phyloP scores from a whole-genome alignment of 768 basidiomycete species.

The Lactarius indigo region DNA sequence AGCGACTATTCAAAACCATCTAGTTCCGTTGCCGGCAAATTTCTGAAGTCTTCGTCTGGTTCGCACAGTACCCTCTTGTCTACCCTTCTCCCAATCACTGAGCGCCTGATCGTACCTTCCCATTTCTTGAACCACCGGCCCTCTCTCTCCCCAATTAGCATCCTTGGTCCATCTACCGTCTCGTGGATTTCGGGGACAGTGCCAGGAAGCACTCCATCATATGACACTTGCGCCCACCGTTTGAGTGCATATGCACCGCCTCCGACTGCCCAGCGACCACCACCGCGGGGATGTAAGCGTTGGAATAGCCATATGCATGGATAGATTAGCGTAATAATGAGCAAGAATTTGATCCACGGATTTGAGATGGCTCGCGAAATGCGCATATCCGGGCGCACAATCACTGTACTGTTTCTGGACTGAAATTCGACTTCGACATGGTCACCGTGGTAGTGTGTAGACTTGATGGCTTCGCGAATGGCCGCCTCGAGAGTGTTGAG shows the following conservation, averaged over 20 bases:
- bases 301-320: constrained; percentile 81
- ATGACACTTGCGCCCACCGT: constrained; percentile 29
- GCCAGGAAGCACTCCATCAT: background rate
- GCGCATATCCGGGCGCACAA: constrained; percentile 62
- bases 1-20: constrained; percentile 13
- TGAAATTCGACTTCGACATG: constrained; percentile 49
- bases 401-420: constrained; percentile 45
- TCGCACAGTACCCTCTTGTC: constrained; percentile 19
- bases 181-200: constrained; percentile 25
- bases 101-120: constrained; percentile 64
- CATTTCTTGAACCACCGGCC: constrained; percentile 78
- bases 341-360: constrained; percentile 65
- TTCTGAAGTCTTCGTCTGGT: constrained; percentile 21
- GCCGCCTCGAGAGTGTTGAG: constrained; percentile 40
- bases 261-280: constrained; percentile 72
- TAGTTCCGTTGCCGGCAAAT: constrained; percentile 3
- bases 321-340: constrained; percentile 66
- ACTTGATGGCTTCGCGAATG: constrained; percentile 36
- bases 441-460: constrained; percentile 41
- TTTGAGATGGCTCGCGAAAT: constrained; percentile 67
- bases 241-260: constrained; percentile 79
- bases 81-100: constrained; percentile 38
- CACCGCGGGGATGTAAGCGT: constrained; percentile 61
- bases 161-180: constrained; percentile 34
- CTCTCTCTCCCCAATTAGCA: constrained; percentile 59